Percentiles rank a stretch among this genome's conserved stretches.
phyloP scores from a whole-genome alignment of 768 basidiomycete species.

The Boletus rufocinnamomeus region DNA sequence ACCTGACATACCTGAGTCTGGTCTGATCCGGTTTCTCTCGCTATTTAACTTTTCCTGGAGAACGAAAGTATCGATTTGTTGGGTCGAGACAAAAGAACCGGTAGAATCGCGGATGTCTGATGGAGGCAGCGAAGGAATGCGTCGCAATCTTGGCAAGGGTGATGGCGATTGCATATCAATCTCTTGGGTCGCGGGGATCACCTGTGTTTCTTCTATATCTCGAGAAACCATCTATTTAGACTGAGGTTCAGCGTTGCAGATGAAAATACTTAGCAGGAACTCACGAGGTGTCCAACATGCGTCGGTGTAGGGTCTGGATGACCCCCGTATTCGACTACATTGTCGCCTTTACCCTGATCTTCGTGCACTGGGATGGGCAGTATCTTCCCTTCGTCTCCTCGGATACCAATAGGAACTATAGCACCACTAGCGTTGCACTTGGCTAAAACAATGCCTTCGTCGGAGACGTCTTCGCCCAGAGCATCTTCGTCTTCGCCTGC shows the following conservation, averaged over 20 bases:
- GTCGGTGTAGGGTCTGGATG: slow-evolving; percentile 51
- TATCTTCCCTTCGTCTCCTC: slow-evolving; percentile 57
- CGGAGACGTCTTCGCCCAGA: slow-evolving; percentile 50
- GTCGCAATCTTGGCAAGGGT: slow-evolving; percentile 14
- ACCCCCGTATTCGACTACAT: slow-evolving; percentile 47
- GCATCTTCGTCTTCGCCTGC: slow-evolving; percentile 60
- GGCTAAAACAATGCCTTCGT: slow-evolving; percentile 31
- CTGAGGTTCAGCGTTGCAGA: slow-evolving; percentile 3
- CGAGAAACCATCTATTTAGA: slow-evolving; percentile 22
- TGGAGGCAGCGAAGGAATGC: slow-evolving; percentile 28
- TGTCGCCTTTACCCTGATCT: slow-evolving; percentile 7
- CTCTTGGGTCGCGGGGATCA: slow-evolving; percentile 39
- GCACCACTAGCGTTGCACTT: slow-evolving; percentile 20
- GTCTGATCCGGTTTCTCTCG: slow-evolving; percentile 8
- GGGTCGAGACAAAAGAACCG: slow-evolving; percentile 26
- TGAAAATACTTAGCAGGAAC: slow-evolving; percentile 12
- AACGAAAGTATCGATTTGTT: slow-evolving; percentile 43
- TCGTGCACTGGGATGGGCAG: slow-evolving; percentile 41
- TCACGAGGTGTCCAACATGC: slow-evolving; percentile 58
- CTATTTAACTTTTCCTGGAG: slow-evolving; percentile 33
- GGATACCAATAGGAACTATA: slow-evolving; percentile 54
- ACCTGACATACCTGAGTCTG: slow-evolving; percentile 53
- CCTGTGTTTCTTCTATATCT: slow-evolving; percentile 54
- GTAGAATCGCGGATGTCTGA: slow-evolving; percentile 27
- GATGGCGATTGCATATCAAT: slow-evolving; percentile 29